Evolutionary conservation across 345 rosid genomes (phyloP), one percentile per base, ranked within the genome.

Genomic region (Crucihimalaya himalaica): DNA sequence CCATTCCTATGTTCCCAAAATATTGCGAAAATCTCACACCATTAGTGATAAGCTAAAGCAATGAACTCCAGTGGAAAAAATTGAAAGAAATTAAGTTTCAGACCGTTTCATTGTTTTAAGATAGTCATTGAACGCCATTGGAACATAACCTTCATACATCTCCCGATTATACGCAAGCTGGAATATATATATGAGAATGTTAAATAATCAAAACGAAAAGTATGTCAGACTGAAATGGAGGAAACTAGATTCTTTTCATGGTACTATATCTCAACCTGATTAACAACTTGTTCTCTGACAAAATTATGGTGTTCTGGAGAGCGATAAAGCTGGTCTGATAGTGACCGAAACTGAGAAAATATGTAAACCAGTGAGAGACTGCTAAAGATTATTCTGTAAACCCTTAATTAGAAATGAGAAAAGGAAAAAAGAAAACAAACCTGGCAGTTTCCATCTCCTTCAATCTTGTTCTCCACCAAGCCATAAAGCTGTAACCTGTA

Each of bases 291-390:
- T 51, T 87, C 84, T 67, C 98, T 87, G 73, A 90, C 92, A 84
- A 67, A 68, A 55, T 74, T 83, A 80, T 90, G 97, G 72, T 87
- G 83, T 28, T 90, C 92, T 52, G 91, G 53, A 65, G 98, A 84
- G 46, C 87, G 89, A 70, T 90, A 93, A 39, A 93, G 89, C 81
- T 90, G 98, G 71, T 93, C 98, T 52, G 97, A 89, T 71, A 90
- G 71, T 39, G 98, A 81, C 25, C 97, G 87, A 71, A 90, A 93
- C 98, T 93, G 88, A 34, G 56, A 45, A 15, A 69, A 74, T 0
- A 45, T 42, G 31, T 37, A 60, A 42, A 21, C 18, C 15, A 57
- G 57, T 74, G 46, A 74, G 47, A 58, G 28, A 58, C 51, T 51
- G 53, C 60, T 15, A 45, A 1, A 35, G 14, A 9, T 25, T 56